Evolutionary conservation across 345 rosid genomes (phyloP), one percentile per base, ranked within the genome.

Genomic region (Melaleuca quinquenervia): DNA sequence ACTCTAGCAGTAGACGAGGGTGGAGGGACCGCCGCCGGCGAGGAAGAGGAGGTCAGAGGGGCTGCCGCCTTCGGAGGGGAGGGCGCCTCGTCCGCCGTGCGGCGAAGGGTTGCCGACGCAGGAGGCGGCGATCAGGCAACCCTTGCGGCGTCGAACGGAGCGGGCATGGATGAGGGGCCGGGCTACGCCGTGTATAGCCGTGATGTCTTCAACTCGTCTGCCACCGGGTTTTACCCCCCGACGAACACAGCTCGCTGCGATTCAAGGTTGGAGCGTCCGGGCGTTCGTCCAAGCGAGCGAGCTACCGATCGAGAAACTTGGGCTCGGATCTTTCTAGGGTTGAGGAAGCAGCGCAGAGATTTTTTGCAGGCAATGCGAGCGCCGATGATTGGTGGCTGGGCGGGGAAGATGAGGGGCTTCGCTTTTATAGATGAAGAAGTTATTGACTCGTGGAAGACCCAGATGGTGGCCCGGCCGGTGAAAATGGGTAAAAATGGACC

Each of bases 21-120:
- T 6, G 84, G 41, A 24, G 85, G 82, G 82, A 85, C 99, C 99
- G 70, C 99, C 99, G 86, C 99, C 99, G 82, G 99, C 99, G 24
- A 98, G 95, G 91, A 98, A 98, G 90, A 96, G 98, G 90, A 98
- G 99, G 90, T 98, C 99, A 26, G 99, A 98, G 88, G 99, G 99
- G 90, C 98, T 94, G 85, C 99, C 99, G 94, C 99, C 99, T 94
- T 98, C 99, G 78, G 99, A 98, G 88, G 99, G 99, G 94, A 96
- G 92, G 89, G 99, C 99, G 85, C 99, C 99, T 92, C 99, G 99
- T 86, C 99, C 99, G 85, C 99, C 99, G 99, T 98, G 99, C 94
- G 98, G 98, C 91, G 93, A 96, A 94, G 99, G 99, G 96, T 91
- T 96, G 93, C 85, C 41, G 45, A 70, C 82, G 32, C 80, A 58